Evolutionary conservation across 768 basidiomycete genomes (phyloP), one percentile per base, ranked within the genome.

Genomic region (Dacryopinax primogenitus): DNA sequence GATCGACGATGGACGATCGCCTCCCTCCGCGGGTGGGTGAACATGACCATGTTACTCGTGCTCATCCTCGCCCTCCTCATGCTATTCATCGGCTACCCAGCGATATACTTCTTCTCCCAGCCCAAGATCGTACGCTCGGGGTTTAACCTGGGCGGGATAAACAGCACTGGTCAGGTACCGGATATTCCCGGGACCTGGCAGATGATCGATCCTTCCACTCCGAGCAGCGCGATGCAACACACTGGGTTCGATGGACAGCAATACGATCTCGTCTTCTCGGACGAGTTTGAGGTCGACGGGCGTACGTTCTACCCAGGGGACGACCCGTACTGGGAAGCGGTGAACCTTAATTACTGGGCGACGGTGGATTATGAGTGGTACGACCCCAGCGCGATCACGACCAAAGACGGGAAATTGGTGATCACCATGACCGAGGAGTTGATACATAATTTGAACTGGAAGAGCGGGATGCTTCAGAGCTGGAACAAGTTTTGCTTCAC

Each of bases 401-500:
- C 93, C 0, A 63, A 81, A 68, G 77, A 83, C 66, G 93, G 93
- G 3, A 85, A 86, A 67, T 79, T 97, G 13, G 85, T 88, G 9
- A 85, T 97, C 66, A 91, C 90, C 12, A 80, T 94, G 73, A 79
- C 81, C 12, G 84, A 92, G 76, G 76, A 80, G 67, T 77, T 75
- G 23, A 86, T 78, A 65, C 86, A 96, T 72, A 82, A 90, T 69
- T 79, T 98, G 66, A 89, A 93, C 74, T 98, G 89, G 73, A 69
- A 84, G 76, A 84, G 74, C 65, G 92, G 87, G 79, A 76, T 71
- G 84, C 76, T 93, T 11, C 85, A 87, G 69, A 82, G 85, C 13
- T 96, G 94, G 93, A 95, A 96, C 76, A 91, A 96, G 76, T 76
- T 96, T 64, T 98, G 94, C 76, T 96, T 93, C 76, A 94, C 86